Percentiles rank a stretch among this genome's conserved stretches.
phyloP scores from a whole-genome alignment of 495 filamentous ascomycete species.

The Penicillium bialowiezense region DNA sequence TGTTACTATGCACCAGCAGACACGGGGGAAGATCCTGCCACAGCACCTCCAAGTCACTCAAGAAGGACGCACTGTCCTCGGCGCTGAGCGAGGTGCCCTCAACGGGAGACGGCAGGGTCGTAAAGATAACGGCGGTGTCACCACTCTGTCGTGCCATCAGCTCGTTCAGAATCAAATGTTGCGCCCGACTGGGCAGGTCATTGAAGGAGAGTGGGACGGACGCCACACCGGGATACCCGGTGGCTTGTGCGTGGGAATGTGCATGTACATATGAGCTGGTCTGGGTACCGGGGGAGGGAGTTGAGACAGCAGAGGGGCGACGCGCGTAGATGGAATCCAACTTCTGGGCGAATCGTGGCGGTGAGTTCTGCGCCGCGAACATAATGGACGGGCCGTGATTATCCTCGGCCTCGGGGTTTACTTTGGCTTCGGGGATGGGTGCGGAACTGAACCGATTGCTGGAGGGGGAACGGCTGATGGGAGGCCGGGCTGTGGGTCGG shows the following conservation, averaged over 20 bases:
- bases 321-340: conserved; percentile 56
- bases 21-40: conserved; percentile 67
- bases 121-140: conserved; percentile 80
- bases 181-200: conserved; percentile 76
- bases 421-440: conserved; percentile 69
- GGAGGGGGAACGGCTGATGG: conserved; percentile 33
- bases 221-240: conserved; percentile 52
- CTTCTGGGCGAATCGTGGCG: conserved; percentile 27
- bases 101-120: conserved; percentile 72
- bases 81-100: conserved; percentile 72
- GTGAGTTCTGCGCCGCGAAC: conserved; percentile 59
- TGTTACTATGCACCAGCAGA: conserved; percentile 82
- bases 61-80: conserved; percentile 64
- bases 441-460: conserved; percentile 65
- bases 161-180: conserved; percentile 84
- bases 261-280: conserved; percentile 23
- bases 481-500: conserved; percentile 25
- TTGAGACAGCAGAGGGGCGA: conserved; percentile 23
- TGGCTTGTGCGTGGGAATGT: conserved; percentile 1
- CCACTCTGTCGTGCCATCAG: conserved; percentile 66
- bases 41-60: conserved; percentile 73
- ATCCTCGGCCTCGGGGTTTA: conserved; percentile 55
- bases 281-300: conserved; percentile 11
- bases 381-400: conserved; percentile 71
- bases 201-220: conserved; percentile 75